These are phyloP conservation scores for Euphorbia schlechtendalii DNA, from an alignment of 441 rosid species.

Conservation along the genomic window DNA sequence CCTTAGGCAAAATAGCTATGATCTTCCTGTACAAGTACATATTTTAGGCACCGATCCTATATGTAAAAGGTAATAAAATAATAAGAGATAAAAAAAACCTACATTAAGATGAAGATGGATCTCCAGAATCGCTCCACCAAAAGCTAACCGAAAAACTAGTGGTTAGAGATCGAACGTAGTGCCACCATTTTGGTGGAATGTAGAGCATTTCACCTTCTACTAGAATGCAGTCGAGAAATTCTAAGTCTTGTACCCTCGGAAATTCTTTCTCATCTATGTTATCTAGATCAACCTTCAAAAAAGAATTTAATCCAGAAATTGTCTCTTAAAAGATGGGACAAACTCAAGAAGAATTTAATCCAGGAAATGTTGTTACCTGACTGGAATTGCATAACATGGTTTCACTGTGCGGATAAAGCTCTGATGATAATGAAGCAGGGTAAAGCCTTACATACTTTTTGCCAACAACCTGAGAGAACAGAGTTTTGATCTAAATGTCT, in stretches of 20 bases:
- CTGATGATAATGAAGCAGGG: slow-evolving; percentile 56
- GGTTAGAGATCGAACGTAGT: slow-evolving; percentile 81
- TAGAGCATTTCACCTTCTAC: slow-evolving; percentile 98
- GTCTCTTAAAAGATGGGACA: background rate
- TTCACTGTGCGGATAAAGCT: slow-evolving; percentile 71
- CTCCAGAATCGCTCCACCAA: slow-evolving; percentile 70
- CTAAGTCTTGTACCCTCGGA: slow-evolving; percentile 55
- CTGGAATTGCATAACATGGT: slow-evolving; percentile 89
- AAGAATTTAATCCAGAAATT: slow-evolving; percentile 5
- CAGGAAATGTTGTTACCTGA: slow-evolving; percentile 52
- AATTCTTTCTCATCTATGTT: slow-evolving; percentile 49
- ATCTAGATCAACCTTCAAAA: slow-evolving; percentile 87
- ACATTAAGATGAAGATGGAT: slow-evolving; percentile 26
- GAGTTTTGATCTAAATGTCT: background rate
- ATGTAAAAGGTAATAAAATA: slow-evolving; percentile 17
- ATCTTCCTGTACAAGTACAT: slow-evolving; percentile 12
- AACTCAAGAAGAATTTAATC: too few relatives aligned
- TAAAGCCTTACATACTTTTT: slow-evolving; percentile 85
- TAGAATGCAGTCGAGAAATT: slow-evolving; percentile 76
- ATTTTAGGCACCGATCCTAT: slow-evolving; percentile 11
- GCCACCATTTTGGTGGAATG: slow-evolving; percentile 99
- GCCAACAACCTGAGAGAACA: slow-evolving; percentile 68
- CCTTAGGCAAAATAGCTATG: background rate
- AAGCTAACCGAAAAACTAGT: slow-evolving; percentile 84
- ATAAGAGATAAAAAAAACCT: slow-evolving; percentile 8